Evolutionary conservation across 305 asterid genomes (phyloP).

Genomic region (Caryopteris hybrid): DNA sequence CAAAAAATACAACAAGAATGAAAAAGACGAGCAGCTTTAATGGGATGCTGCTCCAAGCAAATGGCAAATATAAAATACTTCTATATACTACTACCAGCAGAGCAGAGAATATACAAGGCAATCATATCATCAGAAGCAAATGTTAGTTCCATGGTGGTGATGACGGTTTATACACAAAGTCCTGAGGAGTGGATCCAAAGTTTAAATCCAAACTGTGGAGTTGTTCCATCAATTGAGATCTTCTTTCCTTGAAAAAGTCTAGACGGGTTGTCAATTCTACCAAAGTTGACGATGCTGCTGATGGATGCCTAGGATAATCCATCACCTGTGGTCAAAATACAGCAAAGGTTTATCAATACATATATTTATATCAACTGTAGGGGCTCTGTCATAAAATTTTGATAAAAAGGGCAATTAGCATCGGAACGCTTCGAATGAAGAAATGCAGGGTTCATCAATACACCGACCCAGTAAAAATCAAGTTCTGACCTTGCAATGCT

Average conservation of each 20-base stretch:
- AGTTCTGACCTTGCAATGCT: no score
- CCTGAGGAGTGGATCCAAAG: constrained; percentile 61
- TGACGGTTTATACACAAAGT: constrained; percentile 61
- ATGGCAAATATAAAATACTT: constrained; percentile 20
- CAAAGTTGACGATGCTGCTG: constrained; percentile 74
- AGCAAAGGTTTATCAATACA: neutral
- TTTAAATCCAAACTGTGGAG: constrained; percentile 81
- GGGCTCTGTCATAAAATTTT: no score
- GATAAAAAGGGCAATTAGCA: neutral
- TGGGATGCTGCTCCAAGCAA: constrained; percentile 5
- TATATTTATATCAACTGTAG: no score
- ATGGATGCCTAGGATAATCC: constrained; percentile 64
- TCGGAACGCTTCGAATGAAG: no score
- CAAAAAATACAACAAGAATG: neutral
- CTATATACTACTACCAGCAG: constrained; percentile 24
- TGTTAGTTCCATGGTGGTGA: constrained; percentile 84
- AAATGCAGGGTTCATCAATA: no score
- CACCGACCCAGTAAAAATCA: no score
- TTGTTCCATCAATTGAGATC: constrained; percentile 97
- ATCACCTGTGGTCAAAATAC: constrained; percentile 37
- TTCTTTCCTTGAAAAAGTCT: constrained; percentile 91
- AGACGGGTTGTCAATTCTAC: constrained; percentile 87
- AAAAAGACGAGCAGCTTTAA: constrained; percentile 13
- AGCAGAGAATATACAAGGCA: constrained; percentile 44
- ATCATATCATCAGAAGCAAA: constrained; percentile 3